Evolutionary conservation across 768 basidiomycete genomes (phyloP), one percentile per base, ranked within the genome.

Genomic region (Amanita subjunquillea): DNA sequence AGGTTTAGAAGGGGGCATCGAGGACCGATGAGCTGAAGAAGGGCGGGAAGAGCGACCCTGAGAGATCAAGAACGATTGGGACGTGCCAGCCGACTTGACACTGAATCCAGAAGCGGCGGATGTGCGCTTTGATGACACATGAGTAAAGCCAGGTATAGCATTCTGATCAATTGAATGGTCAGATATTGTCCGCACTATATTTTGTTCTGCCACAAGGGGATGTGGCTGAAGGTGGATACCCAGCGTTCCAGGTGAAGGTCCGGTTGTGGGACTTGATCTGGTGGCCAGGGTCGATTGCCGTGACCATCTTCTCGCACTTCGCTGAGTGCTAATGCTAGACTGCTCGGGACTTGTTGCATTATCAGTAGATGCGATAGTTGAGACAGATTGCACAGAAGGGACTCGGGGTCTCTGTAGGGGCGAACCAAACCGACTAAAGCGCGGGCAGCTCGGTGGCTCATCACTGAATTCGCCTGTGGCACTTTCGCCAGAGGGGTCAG

Each of bases 1-100:
- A 46, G 75, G 75, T 25, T 76, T 83, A 0, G 88, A 86, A 15
- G 87, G 87, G 3, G 78, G 85, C 63, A 85, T 76, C 3, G 84
- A 87, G 17, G 69, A 60, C 38, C 87, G 73, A 59, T 82, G 75
- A 29, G 71, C 57, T 4, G 71, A 67, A 32, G 59, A 47, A 29
- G 65, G 58, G 23, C 60, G 63, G 45, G 62, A 57, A 39, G 48
- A 39, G 12, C 48, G 48, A 40, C 48, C 27, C 56, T 55, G 40
- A 54, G 38, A 17, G 50, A 6, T 40, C 51, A 30, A 59, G 23
- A 45, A 64, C 5, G 77, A 74, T 36, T 71, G 67, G n/a, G 67
- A 62, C 9, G 72, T 73, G 54, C 70, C 72, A 30, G 67, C 65
- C 25, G 74, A 73, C 46, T 63, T 67, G 27, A 64, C 61, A 55